Evolutionary conservation across 768 basidiomycete species (phyloP).

Genomic region (Termitomyces sp.): DNA sequence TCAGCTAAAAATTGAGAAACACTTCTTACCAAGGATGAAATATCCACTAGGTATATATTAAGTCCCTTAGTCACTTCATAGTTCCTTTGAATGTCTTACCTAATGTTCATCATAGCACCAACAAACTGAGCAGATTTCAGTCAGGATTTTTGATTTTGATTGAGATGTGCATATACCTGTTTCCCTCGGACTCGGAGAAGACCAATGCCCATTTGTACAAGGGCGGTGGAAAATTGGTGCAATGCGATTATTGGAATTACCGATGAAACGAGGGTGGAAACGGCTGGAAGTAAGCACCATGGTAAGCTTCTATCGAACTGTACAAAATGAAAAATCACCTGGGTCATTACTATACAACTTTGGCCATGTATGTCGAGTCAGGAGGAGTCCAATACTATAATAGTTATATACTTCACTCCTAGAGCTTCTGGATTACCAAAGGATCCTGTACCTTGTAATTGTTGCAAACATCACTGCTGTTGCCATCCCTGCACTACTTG

Average conservation of each 20-base stretch:
- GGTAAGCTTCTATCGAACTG: not conserved
- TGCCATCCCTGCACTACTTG: constrained; percentile 50
- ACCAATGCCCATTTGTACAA: constrained; percentile 59
- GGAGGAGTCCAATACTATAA: not conserved
- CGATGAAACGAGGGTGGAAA: constrained; percentile 52
- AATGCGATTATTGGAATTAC: constrained; percentile 72
- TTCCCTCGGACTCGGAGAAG: constrained; percentile 80
- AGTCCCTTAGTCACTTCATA: not conserved
- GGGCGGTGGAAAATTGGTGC: constrained; percentile 82
- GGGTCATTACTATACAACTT: constrained; percentile 68
- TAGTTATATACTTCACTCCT: not conserved
- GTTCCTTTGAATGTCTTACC: constrained; percentile 26
- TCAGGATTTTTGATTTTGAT: not conserved
- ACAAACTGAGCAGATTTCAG: constrained; percentile 36
- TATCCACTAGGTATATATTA: not conserved
- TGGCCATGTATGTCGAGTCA: constrained; percentile 37
- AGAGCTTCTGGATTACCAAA: not conserved
- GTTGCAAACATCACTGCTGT: constrained; percentile 21
- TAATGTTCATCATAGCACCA: constrained; percentile 75
- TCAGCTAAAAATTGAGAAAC: not conserved
- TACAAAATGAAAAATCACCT: constrained; percentile 24
- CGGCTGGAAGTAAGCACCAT: constrained; percentile 27
- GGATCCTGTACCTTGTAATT: not conserved
- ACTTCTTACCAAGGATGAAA: not conserved
- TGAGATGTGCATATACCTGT: constrained; percentile 37